A percentile compares a stretch with the other conserved stretches of the same genome.
These are phyloP conservation scores for Colletotrichum graminicola DNA, from an alignment of 2,329 filamentous ascomycete species.

Conservation along the genomic window DNA sequence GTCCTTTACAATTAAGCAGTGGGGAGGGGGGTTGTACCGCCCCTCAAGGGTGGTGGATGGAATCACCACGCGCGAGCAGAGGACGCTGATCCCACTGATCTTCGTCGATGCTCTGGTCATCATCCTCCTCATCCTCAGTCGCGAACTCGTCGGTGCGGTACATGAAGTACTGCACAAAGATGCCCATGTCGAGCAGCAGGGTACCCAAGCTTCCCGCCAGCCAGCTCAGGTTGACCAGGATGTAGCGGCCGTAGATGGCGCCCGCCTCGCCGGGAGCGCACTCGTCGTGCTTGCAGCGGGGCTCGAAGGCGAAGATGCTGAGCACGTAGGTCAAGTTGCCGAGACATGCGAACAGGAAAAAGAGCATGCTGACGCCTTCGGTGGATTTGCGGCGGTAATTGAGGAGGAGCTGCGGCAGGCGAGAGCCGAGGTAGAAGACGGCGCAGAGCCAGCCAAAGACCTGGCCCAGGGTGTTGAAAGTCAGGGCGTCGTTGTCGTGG, in stretches of 20 bases:
- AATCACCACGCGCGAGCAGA: conserved; percentile 44
- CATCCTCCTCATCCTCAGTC: conserved; percentile 45
- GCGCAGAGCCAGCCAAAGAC: conserved; percentile 95
- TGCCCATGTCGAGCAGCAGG: conserved; percentile 83
- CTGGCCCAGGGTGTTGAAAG: conserved; percentile 84
- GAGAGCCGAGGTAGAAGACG: conserved; percentile 86
- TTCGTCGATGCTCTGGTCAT: conserved; percentile 48
- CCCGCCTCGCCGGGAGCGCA: conserved; percentile 76
- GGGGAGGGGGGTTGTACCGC: neutral
- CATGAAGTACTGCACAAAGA: conserved; percentile 93
- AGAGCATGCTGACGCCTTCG: conserved; percentile 92
- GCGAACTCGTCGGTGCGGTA: conserved; percentile 69
- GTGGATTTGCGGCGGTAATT: conserved; percentile 95
- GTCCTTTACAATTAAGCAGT: neutral
- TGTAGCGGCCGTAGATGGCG: conserved; percentile 80
- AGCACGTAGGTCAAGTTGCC: conserved; percentile 95
- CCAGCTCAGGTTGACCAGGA: conserved; percentile 93
- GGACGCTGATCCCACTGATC: conserved; percentile 55
- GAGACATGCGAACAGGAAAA: conserved; percentile 96
- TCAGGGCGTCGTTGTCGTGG: conserved; percentile 62
- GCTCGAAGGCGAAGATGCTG: conserved; percentile 91
- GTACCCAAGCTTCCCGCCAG: conserved; percentile 90
- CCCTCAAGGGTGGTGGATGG: conserved; percentile 30
- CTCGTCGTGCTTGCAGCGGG: conserved; percentile 67
- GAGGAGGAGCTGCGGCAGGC: conserved; percentile 89